Base-by-base conservation (phyloP, 1,284 basidiomycete species). In the Microbotryum scabiosae region DNA sequence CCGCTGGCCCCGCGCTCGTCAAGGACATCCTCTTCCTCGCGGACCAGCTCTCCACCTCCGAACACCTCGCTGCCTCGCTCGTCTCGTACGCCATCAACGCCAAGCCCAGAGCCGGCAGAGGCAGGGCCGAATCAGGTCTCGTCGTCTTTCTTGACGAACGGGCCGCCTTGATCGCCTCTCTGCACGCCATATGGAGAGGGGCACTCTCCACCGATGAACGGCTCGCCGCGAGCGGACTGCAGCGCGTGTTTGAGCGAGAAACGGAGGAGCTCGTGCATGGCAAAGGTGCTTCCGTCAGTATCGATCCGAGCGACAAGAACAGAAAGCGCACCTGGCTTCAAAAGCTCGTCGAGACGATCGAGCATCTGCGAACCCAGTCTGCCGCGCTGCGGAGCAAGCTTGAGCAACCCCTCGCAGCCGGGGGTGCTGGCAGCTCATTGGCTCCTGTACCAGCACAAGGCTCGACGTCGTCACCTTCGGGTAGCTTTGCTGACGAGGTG, bases 31-130 rank as follows among this genome's bases (percentile, higher is more conserved):
- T 85, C 61, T 87, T 87, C 73, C 80, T 90, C 56, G 82, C 88
- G 0, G 82, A 85, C 70, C 82, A 87, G 61, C 82, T 91, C 58
- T 79, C 82, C 69, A 84, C 82, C 66, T 90, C 88, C 6, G 88
- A 91, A 75, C 82, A 83, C 67, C 83, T 86, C 72, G 76, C 84
- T 55, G 85, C 88, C 1, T 78, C 78, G 18, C 78, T 90, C n/a
- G 78, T 90, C 45, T 81, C 86, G 60, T 76, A 79, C 28, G 79
- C 86, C 50, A 83, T 84, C 75, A 70, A 79, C 4, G 76, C 61
- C 16, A 61, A 66, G 44, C 59, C 63, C 5, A 60, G 61, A 16
- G 46, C 52, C 23, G 61, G 57, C 8, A 30, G 30, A 16, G 54
- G 56, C 5, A 51, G 62, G 8, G 63, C 69, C 43, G 86, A 90